Conservation (phyloP, 352 stramenopile genomes). For the Pythium guiyangense region DNA sequence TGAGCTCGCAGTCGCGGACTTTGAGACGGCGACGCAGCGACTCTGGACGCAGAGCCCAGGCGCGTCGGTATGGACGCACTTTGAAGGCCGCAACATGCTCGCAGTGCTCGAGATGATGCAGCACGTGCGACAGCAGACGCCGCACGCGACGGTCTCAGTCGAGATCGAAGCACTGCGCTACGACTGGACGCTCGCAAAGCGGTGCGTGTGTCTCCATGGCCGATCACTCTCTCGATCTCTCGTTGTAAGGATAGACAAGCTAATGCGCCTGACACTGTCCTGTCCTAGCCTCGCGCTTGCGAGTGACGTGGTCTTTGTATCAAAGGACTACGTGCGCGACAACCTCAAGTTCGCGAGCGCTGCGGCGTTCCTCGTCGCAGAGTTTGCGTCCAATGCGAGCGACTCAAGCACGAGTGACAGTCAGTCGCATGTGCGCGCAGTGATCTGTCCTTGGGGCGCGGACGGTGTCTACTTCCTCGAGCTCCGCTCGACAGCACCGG, state of each 20-base stretch:
- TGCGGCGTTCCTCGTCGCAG: constrained; percentile 29
- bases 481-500: constrained; percentile 1
- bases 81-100: constrained; percentile 69
- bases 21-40: constrained; percentile 26
- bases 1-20: constrained; percentile 43
- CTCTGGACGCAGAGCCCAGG: constrained; percentile 10
- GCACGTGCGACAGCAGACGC: constrained; percentile 19
- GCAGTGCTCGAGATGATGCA: constrained; percentile 56
- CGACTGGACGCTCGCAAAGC: constrained; percentile 49
- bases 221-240: too few relatives aligned
- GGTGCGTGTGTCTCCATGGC: constrained; percentile 21
- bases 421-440: constrained; percentile 16
- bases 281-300: constrained; percentile 31
- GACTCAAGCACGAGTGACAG: not conserved
- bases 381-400: not conserved
- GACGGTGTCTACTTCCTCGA: constrained; percentile 58
- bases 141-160: constrained; percentile 36
- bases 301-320: constrained; percentile 56
- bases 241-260: too few relatives aligned
- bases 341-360: constrained; percentile 40
- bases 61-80: constrained; percentile 51
- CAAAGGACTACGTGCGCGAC: constrained; percentile 68
- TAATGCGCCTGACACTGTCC: not conserved
- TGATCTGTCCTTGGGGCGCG: constrained; percentile 64
- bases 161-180: constrained; percentile 71